phyloP scores from a whole-genome alignment of 106 monocot species.

The Allium sativum region DNA sequence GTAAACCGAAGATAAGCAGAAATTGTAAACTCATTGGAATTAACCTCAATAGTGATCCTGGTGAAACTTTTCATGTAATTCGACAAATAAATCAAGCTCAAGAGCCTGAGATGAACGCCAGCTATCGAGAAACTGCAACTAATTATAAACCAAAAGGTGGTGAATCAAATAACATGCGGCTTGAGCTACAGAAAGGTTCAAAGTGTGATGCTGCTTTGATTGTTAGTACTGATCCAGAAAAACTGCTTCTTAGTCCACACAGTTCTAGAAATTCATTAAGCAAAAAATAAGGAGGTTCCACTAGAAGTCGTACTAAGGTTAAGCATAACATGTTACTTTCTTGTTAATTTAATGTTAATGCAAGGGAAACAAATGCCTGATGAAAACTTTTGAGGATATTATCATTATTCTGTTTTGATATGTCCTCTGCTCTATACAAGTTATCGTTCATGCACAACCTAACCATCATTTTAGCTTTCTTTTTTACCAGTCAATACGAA shows the following conservation, averaged over 20 bases:
- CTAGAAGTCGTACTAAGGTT: slow-evolving; percentile 70
- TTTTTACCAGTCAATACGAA: no score
- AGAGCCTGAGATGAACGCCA: slow-evolving; percentile 13
- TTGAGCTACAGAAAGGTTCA: slow-evolving; percentile 13
- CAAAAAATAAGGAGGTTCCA: slow-evolving; percentile 23
- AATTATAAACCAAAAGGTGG: no score
- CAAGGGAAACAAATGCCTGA: no score
- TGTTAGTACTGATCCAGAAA: slow-evolving; percentile 19
- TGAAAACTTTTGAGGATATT: no score
- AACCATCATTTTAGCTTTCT: no score
- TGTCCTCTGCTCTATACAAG: no score
- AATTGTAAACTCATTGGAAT: slow-evolving; percentile 76
- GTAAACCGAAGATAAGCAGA: slow-evolving; percentile 15
- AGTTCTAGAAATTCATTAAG: slow-evolving; percentile 17
- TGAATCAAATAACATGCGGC: no score
- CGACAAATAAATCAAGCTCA: slow-evolving; percentile 11
- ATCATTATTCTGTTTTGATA: no score
- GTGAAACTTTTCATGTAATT: slow-evolving; percentile 6
- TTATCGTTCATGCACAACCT: no score
- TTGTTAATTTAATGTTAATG: no score
- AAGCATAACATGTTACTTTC: no score
- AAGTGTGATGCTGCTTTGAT: slow-evolving; percentile 19
- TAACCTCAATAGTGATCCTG: slow-evolving; percentile 30
- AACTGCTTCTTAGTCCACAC: slow-evolving; percentile 2
- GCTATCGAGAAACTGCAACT: slow-evolving; percentile 16